Evolutionary conservation across 1,284 basidiomycete genomes (phyloP), one percentile per base, ranked within the genome.

Genomic region (Porodaedalea pini): DNA sequence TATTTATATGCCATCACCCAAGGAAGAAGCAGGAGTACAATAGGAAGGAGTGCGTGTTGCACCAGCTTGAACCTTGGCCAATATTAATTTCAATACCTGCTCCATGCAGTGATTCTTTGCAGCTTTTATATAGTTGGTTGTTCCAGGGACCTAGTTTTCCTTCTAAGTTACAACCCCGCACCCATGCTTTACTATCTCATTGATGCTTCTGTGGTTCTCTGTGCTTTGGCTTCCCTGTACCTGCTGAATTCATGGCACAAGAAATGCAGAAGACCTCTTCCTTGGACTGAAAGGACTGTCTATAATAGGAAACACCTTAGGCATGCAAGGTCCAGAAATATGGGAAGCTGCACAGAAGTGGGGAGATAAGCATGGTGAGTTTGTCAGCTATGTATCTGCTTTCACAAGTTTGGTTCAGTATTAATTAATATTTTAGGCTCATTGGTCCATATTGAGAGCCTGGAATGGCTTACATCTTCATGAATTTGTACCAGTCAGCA

Each of bases 401-500:
- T 43, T 43, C 23, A n/a, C 5, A n/a, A n/a, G 7, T 43, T 6
- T 21, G 17, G 19, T 5, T 48, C 7, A 25, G 19, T 29, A 10
- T 10, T 48, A 4, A 6, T 4, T n/a, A 48, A n/a, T n/a, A n/a
- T n/a, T n/a, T n/a, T n/a, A 51, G 50, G 50, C 27, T 11, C 15
- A 6, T 5, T 55, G 23, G 44, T 55, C 13, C 47, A 27, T 29
- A 25, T 55, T 13, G n/a, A 17, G 25, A 32, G 19, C 31, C 34
- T 55, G 3, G 43, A 25, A 32, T 13, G 27, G 23, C 44, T 25
- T 8, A 55, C 2, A 19, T 55, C 13, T 31, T 55, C 11, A 19
- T 55, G 6, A 55, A 55, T 41, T 50, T 41, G 5, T 55, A 47
- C 53, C 45, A 55, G 11, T 21, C 19, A 27, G 43, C 43, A 11